Evolutionary conservation across 139 green algal species (phyloP), one percentile per base, ranked within the genome.

Genomic region (Gonium pectorale): DNA sequence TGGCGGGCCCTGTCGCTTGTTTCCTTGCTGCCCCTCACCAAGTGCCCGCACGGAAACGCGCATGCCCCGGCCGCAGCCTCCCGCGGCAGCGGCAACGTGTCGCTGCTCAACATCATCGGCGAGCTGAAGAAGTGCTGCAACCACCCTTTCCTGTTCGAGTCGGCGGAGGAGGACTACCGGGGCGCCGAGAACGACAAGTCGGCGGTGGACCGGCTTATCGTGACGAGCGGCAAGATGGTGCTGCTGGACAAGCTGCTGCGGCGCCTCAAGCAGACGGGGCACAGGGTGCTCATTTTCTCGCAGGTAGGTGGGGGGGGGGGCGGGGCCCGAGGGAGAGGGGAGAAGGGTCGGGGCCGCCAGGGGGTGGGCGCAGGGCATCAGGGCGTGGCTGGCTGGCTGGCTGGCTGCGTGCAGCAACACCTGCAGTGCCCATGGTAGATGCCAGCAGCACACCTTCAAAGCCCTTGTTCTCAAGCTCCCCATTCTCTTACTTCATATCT

Each of bases 41-140:
- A n/a, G n/a, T n/a, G n/a, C n/a, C n/a, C n/a, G n/a, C n/a, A n/a
- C n/a, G n/a, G n/a, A n/a, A n/a, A n/a, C n/a, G n/a, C n/a, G n/a
- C n/a, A n/a, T n/a, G n/a, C n/a, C n/a, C n/a, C n/a, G n/a, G n/a
- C 19, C 27, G 2, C 66, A 79, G 79, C 49, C 49, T 70, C 49
- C 13, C 66, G 68, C 79, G 79, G 87, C n/a, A 68, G 70, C 51
- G 60, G 71, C 35, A 90, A 96, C 59, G 90, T 97, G 31, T 94
- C 88, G 5, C 89, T 98, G 80, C 93, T 98, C 62, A 98, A 98
- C 90, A 96, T 97, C 85, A 94, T 99, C 75, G 92, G 90, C 11
- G 96, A 99, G 81, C 94, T 99, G 26, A 98, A 98, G 82, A 99
- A 99, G 87, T 94, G 89, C 79, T 99, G 96, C 94, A 99, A 99